phyloP scores from a whole-genome alignment of 305 asterid species.

The Solanum aculeatissimum region DNA sequence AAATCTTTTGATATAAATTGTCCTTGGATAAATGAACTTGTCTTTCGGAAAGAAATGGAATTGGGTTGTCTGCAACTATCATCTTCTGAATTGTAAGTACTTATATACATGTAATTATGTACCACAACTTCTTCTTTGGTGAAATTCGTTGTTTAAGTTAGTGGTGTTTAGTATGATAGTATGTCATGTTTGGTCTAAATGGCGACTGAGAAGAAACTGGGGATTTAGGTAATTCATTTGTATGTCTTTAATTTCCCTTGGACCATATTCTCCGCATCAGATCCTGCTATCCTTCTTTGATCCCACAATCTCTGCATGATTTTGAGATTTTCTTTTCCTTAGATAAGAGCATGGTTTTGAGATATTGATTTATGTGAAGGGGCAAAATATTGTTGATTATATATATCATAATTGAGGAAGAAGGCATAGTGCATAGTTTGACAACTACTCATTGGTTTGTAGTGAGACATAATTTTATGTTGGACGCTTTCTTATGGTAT shows the following conservation, averaged over 20 bases:
- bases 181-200: background rate
- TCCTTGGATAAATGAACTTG: background rate
- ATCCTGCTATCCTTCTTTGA: background rate
- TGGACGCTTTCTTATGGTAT: background rate
- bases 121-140: background rate
- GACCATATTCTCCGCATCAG: background rate
- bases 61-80: background rate
- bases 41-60: background rate
- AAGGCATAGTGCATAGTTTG: background rate
- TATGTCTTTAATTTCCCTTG: background rate
- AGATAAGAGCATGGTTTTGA: background rate
- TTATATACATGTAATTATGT: background rate
- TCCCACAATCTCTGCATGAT: background rate
- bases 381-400: background rate
- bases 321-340: background rate
- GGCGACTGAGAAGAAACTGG: background rate
- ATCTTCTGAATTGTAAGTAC: background rate
- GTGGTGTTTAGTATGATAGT: background rate
- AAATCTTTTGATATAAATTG: background rate
- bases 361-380: background rate
- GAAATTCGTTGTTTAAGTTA: background rate
- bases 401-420: background rate
- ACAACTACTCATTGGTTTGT: background rate
- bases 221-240: background rate
- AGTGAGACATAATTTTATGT: background rate